Evolutionary conservation across 495 filamentous ascomycete genomes (phyloP), one percentile per base, ranked within the genome.

Genomic region (Aspergillus wentii): DNA sequence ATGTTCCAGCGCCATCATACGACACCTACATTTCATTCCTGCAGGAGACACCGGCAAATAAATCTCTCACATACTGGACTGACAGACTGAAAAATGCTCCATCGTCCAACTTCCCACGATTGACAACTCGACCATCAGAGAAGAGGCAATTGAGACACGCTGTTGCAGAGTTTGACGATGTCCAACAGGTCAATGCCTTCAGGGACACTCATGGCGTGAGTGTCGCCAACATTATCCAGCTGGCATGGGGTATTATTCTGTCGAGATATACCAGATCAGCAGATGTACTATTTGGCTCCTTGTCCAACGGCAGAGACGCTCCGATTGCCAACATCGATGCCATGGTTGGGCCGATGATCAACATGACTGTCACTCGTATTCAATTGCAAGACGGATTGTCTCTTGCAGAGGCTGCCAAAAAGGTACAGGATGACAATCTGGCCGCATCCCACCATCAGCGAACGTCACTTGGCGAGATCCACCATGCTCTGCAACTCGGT

Each of bases 161-260:
- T n/a, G n/a, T n/a, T n/a, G n/a, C n/a, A n/a, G n/a, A n/a, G n/a
- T n/a, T n/a, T n/a, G n/a, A n/a, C n/a, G n/a, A n/a, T n/a, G n/a
- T n/a, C n/a, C n/a, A n/a, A n/a, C n/a, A n/a, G n/a, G n/a, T 57
- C n/a, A 44, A 44, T 2, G 26, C 38, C 2, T 58, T 61, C 44
- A 57, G 59, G 40, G 32, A 39, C 8, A 13, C 33, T 29, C 35
- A 49, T 7, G 27, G 36, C 17, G 34, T 59, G 27, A 62, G 60
- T 3, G 4, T 37, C 5, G 16, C 41, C n/a, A 44, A 49, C 8
- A 19, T 63, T 17, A 46, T 68, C 33, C 59, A 71, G 23, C 44
- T 66, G n/a, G 65, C 56, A 9, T 74, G 71, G 71, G 58, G 52
- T 8, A 23, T 74, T 3, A 56, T 71, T 0, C 49, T 74, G 15